Conservation (phyloP, 495 filamentous ascomycete genomes). For the Xylaria scruposa region DNA sequence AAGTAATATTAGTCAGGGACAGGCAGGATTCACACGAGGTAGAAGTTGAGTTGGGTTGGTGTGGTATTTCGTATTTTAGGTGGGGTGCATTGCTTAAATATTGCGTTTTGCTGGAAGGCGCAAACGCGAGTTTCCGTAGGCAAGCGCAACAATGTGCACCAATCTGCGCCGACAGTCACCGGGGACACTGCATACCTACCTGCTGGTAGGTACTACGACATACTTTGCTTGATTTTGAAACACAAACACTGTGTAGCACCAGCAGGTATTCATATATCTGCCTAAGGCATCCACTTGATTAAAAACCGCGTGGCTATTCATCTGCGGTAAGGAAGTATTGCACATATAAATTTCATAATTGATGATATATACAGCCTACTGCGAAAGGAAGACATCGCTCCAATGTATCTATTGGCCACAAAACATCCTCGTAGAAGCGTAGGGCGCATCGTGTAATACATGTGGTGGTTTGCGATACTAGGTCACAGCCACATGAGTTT, state of each 20-base stretch:
- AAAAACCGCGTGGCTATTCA: background rate
- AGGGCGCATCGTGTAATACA: too few species aligned
- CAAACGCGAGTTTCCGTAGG: conserved; percentile 12
- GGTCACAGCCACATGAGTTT: too few species aligned
- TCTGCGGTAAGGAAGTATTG: background rate
- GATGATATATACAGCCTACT: background rate
- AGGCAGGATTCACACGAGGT: background rate
- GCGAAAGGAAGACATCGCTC: background rate
- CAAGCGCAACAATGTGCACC: background rate
- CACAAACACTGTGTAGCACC: too few species aligned
- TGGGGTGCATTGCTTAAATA: background rate
- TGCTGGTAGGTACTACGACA: background rate
- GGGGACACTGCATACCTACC: too few species aligned
- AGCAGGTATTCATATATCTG: too few species aligned
- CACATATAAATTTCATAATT: too few species aligned
- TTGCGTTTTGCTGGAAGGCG: background rate
- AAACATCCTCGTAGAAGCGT: background rate
- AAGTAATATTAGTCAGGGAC: background rate
- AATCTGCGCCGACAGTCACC: background rate
- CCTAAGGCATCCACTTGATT: background rate
- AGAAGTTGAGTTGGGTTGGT: conserved; percentile 14
- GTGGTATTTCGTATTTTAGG: background rate
- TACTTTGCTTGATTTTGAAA: background rate
- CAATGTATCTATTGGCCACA: background rate
- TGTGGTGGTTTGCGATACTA: too few species aligned